These are phyloP conservation scores for Hyphopichia homilentoma DNA, from an alignment of 805 yeast species.

Conservation along the genomic window DNA sequence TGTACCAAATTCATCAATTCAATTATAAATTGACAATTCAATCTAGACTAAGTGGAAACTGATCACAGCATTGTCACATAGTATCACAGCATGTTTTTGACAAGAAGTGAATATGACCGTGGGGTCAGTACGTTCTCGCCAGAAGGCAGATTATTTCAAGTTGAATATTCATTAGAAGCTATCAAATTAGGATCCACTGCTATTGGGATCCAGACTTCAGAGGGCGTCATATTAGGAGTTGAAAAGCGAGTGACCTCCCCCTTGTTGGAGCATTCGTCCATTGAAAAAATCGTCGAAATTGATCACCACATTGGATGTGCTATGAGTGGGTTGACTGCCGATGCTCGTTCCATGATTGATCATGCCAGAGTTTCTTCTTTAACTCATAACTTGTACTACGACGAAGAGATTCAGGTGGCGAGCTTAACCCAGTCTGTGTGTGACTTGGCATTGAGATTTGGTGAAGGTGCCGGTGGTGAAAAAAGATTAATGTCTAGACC, in stretches of 20 bases:
- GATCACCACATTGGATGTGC: constrained; percentile 97
- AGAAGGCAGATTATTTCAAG: constrained; percentile 97
- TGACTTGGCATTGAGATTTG: constrained; percentile 92
- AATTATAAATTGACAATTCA: no score
- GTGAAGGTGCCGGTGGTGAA: constrained; percentile 96
- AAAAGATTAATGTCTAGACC: constrained; percentile 96
- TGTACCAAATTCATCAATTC: no score
- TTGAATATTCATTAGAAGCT: constrained; percentile 95
- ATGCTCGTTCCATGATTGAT: constrained; percentile 97
- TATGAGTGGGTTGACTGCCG: constrained; percentile 98
- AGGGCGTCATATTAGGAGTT: constrained; percentile 94
- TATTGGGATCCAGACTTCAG: constrained; percentile 91
- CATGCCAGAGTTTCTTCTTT: constrained; percentile 91
- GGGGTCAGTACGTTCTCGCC: constrained; percentile 99
- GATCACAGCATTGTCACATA: no score
- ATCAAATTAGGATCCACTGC: constrained; percentile 97
- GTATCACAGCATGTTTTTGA: constrained; percentile 98
- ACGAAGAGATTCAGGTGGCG: constrained; percentile 90
- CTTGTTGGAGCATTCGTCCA: constrained; percentile 83
- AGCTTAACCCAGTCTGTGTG: constrained; percentile 94
- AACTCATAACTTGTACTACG: constrained; percentile 84
- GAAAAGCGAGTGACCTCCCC: constrained; percentile 96
- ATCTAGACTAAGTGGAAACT: no score
- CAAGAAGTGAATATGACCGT: constrained; percentile 99
- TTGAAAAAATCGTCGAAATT: constrained; percentile 93